Conservation (phyloP, 768 basidiomycete species). For the Amanita rubescens region DNA sequence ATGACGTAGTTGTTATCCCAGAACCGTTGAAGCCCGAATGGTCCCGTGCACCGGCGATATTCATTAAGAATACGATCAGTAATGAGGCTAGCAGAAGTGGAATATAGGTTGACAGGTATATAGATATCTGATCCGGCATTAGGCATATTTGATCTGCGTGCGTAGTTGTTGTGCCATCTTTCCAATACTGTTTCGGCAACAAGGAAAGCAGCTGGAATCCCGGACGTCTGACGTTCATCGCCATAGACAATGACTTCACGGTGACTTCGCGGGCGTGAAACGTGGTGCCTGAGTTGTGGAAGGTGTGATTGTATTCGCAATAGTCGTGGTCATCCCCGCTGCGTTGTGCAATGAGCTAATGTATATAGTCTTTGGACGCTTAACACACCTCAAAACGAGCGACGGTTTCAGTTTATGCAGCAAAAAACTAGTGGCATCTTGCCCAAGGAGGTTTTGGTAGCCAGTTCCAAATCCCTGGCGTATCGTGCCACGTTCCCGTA, state of each 20-base stretch:
- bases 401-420: slow-evolving; percentile 57
- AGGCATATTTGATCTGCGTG: slow-evolving; percentile 61
- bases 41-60: slow-evolving; percentile 13
- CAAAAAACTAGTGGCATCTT: slow-evolving; percentile 57
- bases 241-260: slow-evolving; percentile 86
- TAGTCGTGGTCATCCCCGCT: slow-evolving; percentile 97
- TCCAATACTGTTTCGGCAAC: slow-evolving; percentile 3
- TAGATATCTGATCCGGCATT: slow-evolving; percentile 77
- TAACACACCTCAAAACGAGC: slow-evolving; percentile 64
- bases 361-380: background rate
- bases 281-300: slow-evolving; percentile 17
- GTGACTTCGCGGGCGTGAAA: slow-evolving; percentile 63
- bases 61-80: slow-evolving; percentile 29
- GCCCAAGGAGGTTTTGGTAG: slow-evolving; percentile 79
- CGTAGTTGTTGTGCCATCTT: slow-evolving; percentile 15
- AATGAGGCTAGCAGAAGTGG: slow-evolving; percentile 62
- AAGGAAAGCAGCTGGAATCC: slow-evolving; percentile 90
- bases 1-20: background rate
- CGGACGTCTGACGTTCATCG: slow-evolving; percentile 76
- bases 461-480: slow-evolving; percentile 68
- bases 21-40: background rate
- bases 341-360: slow-evolving; percentile 5
- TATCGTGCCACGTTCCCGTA: slow-evolving; percentile 70
- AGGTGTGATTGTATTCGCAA: slow-evolving; percentile 62
- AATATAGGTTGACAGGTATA: slow-evolving; percentile 68